Percentiles rank a stretch among this genome's conserved stretches.
Evolutionary conservation across 2,329 filamentous ascomycete species (phyloP).

Genomic region (Aspergillus sp.): DNA sequence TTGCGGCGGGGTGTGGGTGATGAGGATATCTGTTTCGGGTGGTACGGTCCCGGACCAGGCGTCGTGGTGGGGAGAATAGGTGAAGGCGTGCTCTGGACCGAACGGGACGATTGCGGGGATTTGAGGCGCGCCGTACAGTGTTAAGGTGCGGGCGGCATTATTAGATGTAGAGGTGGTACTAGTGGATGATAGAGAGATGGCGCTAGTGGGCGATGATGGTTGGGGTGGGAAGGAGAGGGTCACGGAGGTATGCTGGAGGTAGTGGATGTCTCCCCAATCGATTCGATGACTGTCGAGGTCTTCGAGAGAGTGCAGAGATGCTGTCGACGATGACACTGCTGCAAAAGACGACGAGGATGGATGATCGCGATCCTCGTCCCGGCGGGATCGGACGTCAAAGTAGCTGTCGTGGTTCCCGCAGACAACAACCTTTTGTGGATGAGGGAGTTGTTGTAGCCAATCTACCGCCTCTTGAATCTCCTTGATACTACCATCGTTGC

Average conservation of each 20-base stretch:
- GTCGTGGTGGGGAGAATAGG: conserved; percentile 59
- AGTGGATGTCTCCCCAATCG: conserved; percentile 62
- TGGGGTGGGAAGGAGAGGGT: conserved; percentile 54
- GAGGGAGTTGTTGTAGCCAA: conserved; percentile 69
- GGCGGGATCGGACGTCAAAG: conserved; percentile 63
- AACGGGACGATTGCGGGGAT: conserved; percentile 63
- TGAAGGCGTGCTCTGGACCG: conserved; percentile 66
- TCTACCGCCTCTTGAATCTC: conserved; percentile 78
- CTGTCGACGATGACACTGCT: conserved; percentile 27
- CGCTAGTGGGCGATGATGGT: conserved; percentile 36
- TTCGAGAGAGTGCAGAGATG: conserved; percentile 33
- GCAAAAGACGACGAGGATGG: conserved; percentile 15
- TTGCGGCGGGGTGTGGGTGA: conserved; percentile 75
- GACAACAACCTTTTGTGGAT: conserved; percentile 73
- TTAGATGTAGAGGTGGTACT: conserved; percentile 13
- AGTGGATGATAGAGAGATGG: conserved; percentile 46
- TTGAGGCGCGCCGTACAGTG: conserved; percentile 74
- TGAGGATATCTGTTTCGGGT: conserved; percentile 64
- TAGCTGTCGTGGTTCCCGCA: conserved; percentile 85
- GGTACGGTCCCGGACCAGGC: conserved; percentile 70
- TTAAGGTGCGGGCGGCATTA: conserved; percentile 50
- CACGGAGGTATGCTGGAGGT: conserved; percentile 64
- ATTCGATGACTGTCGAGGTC: conserved; percentile 44
- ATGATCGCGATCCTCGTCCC: conserved; percentile 46
- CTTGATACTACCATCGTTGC: conserved; percentile 61